Base-by-base conservation (phyloP, 768 basidiomycete genomes). In the Leccinum boreale region DNA sequence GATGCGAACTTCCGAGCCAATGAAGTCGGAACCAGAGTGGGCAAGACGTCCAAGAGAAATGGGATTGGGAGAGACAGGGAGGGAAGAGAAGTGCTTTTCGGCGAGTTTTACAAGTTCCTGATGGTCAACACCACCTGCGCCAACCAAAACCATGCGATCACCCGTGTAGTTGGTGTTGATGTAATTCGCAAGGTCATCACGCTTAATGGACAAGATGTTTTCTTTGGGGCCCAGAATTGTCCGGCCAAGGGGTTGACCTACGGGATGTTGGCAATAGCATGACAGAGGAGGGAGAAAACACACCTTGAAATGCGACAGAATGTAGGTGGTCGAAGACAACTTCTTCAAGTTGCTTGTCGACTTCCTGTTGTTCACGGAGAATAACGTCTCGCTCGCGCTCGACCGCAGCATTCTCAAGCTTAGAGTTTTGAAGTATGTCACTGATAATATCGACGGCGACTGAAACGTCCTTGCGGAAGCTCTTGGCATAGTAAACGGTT, bases 321-420 rank as follows among this genome's bases (percentile, higher is more conserved):
- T 99, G 97, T 58, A 99, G 77, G 72, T 99, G 97, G 77, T 98
- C 97, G 67, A 99, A 98, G 9, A 98, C 93, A 67, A 98, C 95
- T 74, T 98, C 97, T 78, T 98, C 95, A 52, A 91, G 76, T 79
- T 97, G 94, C 79, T 98, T 98, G 77, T 97, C 94, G 29, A 98
- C 97, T 78, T 98, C 97, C 78, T 98, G 92, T 78, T 97, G 95
- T 74, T 99, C 97, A 61, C 97, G 82, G 55, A 98, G 75, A 64
- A 98, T 98, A 44, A 98, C 95, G 72, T 95, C 94, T 46, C 95
- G 85, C 78, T 98, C 97, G 62, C 95, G 80, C 77, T 98, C 97
- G 64, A 99, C 86, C 1, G 95, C 94, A 26, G 80, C 63, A 53
- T 73, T 75, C 70, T 99, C 97, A 51, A 98, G 82, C 78, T 94